phyloP scores from a whole-genome alignment of 768 basidiomycete species.

The Boletus subcaerulescens region DNA sequence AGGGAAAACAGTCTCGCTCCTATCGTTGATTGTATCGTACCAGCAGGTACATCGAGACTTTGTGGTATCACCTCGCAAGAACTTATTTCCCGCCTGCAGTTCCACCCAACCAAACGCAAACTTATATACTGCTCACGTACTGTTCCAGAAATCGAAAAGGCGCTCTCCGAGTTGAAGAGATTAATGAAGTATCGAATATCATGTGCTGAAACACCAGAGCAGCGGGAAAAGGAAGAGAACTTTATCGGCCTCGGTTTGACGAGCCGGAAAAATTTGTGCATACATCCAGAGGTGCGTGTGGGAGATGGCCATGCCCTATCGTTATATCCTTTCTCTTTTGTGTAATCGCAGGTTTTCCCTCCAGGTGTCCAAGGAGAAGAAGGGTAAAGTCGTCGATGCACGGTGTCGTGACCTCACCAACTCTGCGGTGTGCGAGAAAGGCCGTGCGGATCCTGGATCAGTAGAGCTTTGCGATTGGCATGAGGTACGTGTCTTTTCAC shows the following conservation, averaged over 20 bases:
- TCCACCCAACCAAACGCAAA: constrained; percentile 88
- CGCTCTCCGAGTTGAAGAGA: constrained; percentile 89
- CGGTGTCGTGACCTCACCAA: constrained; percentile 95
- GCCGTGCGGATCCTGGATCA: constrained; percentile 81
- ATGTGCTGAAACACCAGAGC: constrained; percentile 68
- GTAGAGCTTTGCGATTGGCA: constrained; percentile 93
- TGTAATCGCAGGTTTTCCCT: background rate
- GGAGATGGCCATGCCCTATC: background rate
- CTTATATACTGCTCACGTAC: constrained; percentile 99
- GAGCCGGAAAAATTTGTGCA: constrained; percentile 93
- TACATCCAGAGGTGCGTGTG: constrained; percentile 82
- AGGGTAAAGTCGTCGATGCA: constrained; percentile 96
- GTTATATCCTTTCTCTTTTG: background rate
- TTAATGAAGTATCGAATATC: constrained; percentile 85
- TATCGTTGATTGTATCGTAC: constrained; percentile 95
- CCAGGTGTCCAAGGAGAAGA: constrained; percentile 96
- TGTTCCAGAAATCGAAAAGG: constrained; percentile 99
- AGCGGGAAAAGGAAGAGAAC: constrained; percentile 70
- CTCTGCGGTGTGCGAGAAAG: constrained; percentile 76
- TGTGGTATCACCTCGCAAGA: background rate
- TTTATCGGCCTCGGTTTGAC: constrained; percentile 92
- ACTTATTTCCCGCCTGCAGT: constrained; percentile 44
- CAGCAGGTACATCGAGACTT: constrained; percentile 64
- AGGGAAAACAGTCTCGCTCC: constrained; percentile 94
- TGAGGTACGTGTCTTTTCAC: constrained; percentile 58